Conservation (phyloP, 1,139 yeast species). For the Meyerozyma elateridarum region DNA sequence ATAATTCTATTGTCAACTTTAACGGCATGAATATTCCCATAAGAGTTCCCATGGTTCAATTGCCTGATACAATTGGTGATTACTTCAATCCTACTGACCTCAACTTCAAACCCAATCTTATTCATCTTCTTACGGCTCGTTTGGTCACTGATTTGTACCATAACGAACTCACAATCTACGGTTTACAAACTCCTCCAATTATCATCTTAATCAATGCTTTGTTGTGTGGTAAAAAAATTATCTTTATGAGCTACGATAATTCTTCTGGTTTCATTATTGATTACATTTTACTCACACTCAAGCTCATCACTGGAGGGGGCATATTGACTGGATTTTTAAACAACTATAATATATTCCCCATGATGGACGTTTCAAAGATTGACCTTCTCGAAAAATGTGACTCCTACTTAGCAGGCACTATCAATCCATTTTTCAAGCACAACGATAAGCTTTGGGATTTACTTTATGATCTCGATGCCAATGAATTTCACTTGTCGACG, state of each 20-base stretch:
- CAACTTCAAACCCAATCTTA: constrained; percentile 39
- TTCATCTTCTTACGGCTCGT: constrained; percentile 33
- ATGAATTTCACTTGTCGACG: constrained; percentile 34
- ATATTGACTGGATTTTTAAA: constrained; percentile 46
- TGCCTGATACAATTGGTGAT: constrained; percentile 31
- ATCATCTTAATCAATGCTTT: constrained; percentile 50
- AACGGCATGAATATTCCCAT: constrained; percentile 42
- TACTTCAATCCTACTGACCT: constrained; percentile 39
- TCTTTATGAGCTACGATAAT: constrained; percentile 52
- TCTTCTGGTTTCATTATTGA: constrained; percentile 55
- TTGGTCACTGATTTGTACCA: constrained; percentile 26
- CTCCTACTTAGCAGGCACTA: constrained; percentile 62
- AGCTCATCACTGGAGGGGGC: constrained; percentile 57
- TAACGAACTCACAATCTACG: constrained; percentile 47
- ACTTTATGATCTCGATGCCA: constrained; percentile 51
- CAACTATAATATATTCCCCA: constrained; percentile 52
- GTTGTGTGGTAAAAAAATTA: constrained; percentile 51
- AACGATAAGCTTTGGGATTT: constrained; percentile 59
- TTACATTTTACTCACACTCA: constrained; percentile 48
- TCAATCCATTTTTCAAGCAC: constrained; percentile 59
- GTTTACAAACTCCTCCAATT: constrained; percentile 55
- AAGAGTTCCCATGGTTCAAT: constrained; percentile 35
- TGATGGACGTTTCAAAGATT: constrained; percentile 57
- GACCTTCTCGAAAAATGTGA: constrained; percentile 50
- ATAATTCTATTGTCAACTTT: constrained; percentile 34